Conservation (phyloP, 2,329 filamentous ascomycete genomes). For the Cladosporium sp. region DNA sequence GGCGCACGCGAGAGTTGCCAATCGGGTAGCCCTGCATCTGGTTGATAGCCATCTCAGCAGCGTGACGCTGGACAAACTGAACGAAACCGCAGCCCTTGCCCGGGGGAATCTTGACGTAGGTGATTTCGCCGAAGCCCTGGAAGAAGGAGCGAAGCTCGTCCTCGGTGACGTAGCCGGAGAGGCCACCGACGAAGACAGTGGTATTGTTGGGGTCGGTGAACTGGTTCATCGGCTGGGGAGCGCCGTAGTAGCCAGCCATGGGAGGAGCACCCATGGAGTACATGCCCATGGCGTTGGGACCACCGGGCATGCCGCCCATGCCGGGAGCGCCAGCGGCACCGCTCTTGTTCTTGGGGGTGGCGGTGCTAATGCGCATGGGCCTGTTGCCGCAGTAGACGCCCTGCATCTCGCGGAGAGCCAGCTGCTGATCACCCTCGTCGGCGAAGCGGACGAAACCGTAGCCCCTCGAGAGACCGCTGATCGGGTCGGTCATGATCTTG, state of each 20-base stretch:
- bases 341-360: conserved; percentile 89
- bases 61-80: conserved; percentile 97
- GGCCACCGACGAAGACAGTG: conserved; percentile 94
- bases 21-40: conserved; percentile 99
- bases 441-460: conserved; percentile 98
- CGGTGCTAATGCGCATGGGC: conserved; percentile 97
- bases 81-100: conserved; percentile 99
- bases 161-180: conserved; percentile 97
- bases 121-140: conserved; percentile 99
- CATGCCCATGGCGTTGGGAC: conserved; percentile 54
- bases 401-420: conserved; percentile 95
- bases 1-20: conserved; percentile 93
- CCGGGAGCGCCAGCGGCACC: conserved; percentile 50
- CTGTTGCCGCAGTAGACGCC: conserved; percentile 98
- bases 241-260: conserved; percentile 57
- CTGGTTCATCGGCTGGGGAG: conserved; percentile 90
- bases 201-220: conserved; percentile 99
- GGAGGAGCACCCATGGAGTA: conserved; percentile 68
- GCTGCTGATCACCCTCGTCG: conserved; percentile 92
- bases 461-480: conserved; percentile 94
- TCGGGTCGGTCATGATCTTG: conserved; percentile 99
- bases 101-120: conserved; percentile 98
- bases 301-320: conserved; percentile 46
- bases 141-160: conserved; percentile 99
- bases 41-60: conserved; percentile 99